Conservation (phyloP, 2,329 filamentous ascomycete species). For the Magnaporthiopsis incrustans region DNA sequence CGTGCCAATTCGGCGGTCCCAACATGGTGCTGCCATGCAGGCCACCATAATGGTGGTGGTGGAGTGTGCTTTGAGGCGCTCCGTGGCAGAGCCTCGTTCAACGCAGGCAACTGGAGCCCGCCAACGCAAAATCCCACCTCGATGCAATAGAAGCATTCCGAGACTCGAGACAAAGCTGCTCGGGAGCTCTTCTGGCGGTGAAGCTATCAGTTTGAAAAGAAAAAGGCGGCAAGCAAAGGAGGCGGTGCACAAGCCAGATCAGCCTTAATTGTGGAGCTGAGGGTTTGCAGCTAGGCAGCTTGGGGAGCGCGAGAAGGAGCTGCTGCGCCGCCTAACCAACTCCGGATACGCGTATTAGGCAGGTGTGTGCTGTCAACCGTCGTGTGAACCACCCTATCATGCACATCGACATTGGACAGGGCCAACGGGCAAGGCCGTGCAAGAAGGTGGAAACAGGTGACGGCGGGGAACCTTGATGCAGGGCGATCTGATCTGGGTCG, state of each 20-base stretch:
- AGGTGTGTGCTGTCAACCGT: neutral
- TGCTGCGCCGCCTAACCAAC: neutral
- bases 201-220: neutral
- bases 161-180: neutral
- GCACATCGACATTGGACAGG: no score
- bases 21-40: neutral
- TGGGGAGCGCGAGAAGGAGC: neutral
- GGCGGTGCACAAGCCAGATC: neutral
- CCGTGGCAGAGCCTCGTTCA: neutral
- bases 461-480: neutral
- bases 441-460: neutral
- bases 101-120: neutral
- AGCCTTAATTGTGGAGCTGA: neutral
- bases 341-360: neutral
- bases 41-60: neutral
- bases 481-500: neutral
- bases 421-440: neutral
- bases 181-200: constrained; percentile 1
- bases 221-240: neutral
- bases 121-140: neutral
- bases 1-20: neutral
- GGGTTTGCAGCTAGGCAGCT: neutral
- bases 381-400: neutral
- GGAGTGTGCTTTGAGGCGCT: neutral
- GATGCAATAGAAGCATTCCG: neutral